A percentile compares a stretch with the other conserved stretches of the same genome.
These are phyloP conservation scores for Cercospora sp. DNA, from an alignment of 2,329 filamentous ascomycete genomes.

Conservation along the genomic window DNA sequence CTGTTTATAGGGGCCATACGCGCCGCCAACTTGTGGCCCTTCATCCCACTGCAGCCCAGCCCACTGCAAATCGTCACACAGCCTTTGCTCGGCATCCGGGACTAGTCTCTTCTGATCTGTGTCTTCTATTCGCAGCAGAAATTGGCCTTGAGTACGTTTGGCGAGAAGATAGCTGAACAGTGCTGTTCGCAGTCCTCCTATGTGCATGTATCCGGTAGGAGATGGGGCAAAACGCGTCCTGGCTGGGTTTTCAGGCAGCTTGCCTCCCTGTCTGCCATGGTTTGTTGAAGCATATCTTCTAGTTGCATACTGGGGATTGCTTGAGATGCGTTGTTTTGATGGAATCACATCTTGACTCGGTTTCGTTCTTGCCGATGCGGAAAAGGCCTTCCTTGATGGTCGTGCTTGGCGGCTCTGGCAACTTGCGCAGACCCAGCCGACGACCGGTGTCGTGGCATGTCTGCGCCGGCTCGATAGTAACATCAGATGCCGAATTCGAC, in stretches of 20 bases:
- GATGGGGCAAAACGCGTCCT: slow-evolving; percentile 92
- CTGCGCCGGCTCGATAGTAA: not conserved
- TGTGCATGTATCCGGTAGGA: slow-evolving; percentile 88
- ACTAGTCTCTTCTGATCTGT: slow-evolving; percentile 90
- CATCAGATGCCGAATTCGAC: slow-evolving; percentile 2
- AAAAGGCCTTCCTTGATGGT: slow-evolving; percentile 8
- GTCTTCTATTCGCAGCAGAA: slow-evolving; percentile 88
- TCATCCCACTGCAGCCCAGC: slow-evolving; percentile 92
- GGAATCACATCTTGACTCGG: not conserved
- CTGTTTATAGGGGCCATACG: slow-evolving; percentile 83
- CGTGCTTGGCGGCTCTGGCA: slow-evolving; percentile 20
- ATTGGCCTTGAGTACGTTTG: slow-evolving; percentile 82
- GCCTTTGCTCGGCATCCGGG: slow-evolving; percentile 70
- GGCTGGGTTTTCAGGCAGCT: slow-evolving; percentile 59
- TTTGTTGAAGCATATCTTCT: slow-evolving; percentile 16
- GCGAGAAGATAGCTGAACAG: slow-evolving; percentile 96
- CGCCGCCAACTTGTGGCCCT: slow-evolving; percentile 79
- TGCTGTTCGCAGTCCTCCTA: slow-evolving; percentile 88
- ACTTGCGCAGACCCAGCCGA: slow-evolving; percentile 28
- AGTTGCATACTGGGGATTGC: not conserved
- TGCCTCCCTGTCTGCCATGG: slow-evolving; percentile 22
- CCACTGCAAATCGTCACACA: slow-evolving; percentile 83
- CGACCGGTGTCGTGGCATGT: slow-evolving; percentile 1
- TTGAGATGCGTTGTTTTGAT: not conserved
- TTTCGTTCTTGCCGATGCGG: not conserved